Percentiles rank a stretch among this genome's conserved stretches.
Evolutionary conservation across 208 protist genomes (phyloP).

Genomic region (Acanthamoeba triangularis): DNA sequence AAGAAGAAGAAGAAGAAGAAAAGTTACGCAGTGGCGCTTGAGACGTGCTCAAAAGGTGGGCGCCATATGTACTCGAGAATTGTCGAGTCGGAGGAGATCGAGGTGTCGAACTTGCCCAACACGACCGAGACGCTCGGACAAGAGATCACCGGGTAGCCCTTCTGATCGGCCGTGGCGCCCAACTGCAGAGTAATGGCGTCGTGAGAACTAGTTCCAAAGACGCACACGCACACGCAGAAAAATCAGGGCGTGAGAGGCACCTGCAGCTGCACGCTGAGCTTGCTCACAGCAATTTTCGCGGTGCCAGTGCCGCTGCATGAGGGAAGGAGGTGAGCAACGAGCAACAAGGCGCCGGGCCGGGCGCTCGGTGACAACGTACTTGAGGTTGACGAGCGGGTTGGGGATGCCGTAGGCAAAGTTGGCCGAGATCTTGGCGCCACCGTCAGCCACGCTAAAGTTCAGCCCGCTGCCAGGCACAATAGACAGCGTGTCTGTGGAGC

Average conservation of each 20-base stretch:
- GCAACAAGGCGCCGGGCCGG: background rate
- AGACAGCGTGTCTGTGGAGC: background rate
- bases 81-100: background rate
- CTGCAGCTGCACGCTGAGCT: conserved; percentile 27
- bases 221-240: background rate
- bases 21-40: background rate
- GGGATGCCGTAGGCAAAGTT: conserved; percentile 32
- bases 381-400: background rate
- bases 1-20: background rate
- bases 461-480: background rate
- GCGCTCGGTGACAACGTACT: background rate
- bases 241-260: background rate
- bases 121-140: background rate
- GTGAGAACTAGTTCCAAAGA: background rate
- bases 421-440: background rate
- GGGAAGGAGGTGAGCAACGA: background rate
- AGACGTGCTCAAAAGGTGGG: background rate
- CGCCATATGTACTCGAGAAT: background rate
- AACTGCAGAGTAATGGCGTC: background rate
- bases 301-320: background rate
- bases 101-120: background rate
- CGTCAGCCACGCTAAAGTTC: conserved; percentile 12
- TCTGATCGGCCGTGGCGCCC: background rate
- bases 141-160: conserved; percentile 24
- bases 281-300: background rate